Evolutionary conservation across 2,329 filamentous ascomycete species (phyloP).

Genomic region (Ceratocystis variospora): DNA sequence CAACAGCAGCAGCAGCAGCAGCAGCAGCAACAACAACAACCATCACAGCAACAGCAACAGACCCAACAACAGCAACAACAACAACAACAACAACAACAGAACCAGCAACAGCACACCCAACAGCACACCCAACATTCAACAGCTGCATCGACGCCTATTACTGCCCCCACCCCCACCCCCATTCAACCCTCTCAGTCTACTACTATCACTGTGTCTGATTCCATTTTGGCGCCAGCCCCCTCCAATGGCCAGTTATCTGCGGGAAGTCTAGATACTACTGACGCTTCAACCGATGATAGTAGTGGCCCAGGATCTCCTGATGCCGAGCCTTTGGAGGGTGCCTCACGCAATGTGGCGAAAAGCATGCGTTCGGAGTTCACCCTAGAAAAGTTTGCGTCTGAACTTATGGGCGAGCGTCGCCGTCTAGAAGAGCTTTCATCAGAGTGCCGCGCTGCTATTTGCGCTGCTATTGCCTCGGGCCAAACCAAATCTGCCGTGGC

Average conservation of each 20-base stretch:
- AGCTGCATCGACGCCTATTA: not conserved
- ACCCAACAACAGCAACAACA: not conserved
- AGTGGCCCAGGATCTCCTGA: conserved; percentile 11
- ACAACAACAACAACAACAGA: not conserved
- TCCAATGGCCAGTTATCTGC: conserved; percentile 1
- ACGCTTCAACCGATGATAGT: conserved; percentile 14
- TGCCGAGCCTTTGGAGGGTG: conserved; percentile 3
- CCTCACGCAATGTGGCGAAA: not conserved
- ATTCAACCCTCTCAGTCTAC: not conserved
- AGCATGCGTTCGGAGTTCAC: conserved; percentile 15
- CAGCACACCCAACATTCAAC: not conserved
- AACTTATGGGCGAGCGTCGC: conserved; percentile 17
- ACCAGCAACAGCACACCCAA: not conserved
- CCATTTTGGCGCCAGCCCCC: not conserved
- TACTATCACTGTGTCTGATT: not conserved
- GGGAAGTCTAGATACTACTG: conserved; percentile 9
- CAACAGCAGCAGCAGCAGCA: not conserved
- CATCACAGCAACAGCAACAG: too few relatives aligned
- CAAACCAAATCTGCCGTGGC: conserved; percentile 19
- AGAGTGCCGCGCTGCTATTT: conserved; percentile 19
- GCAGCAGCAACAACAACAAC: too few relatives aligned
- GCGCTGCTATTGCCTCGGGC: conserved; percentile 18
- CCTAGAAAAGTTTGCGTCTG: conserved; percentile 15
- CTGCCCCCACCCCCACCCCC: not conserved
- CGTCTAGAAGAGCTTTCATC: conserved; percentile 18